These are phyloP conservation scores for Russula emetica DNA, from an alignment of 768 basidiomycete species.

Conservation along the genomic window DNA sequence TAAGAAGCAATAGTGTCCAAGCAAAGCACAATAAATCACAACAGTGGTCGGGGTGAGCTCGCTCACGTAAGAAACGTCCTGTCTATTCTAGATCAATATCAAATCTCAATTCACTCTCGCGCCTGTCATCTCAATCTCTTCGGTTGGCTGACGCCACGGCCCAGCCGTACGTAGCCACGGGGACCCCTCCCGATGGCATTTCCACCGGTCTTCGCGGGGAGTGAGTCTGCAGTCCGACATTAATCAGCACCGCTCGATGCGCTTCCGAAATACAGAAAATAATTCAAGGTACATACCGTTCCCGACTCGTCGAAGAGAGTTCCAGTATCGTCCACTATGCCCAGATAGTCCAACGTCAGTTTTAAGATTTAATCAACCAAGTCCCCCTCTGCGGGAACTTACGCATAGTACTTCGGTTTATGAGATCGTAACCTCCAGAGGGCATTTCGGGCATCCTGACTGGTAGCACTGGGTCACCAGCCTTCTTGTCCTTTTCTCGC, in stretches of 20 bases:
- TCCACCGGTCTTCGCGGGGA: constrained; percentile 23
- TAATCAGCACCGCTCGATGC: constrained; percentile 21
- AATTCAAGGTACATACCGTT: constrained; percentile 23
- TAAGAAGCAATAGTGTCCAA: neutral
- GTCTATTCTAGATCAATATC: constrained; percentile 3
- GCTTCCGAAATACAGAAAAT: neutral
- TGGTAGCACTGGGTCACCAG: constrained; percentile 20
- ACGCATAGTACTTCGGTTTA: constrained; percentile 13
- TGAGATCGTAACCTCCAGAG: constrained; percentile 21
- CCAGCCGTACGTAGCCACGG: neutral
- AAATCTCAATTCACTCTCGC: constrained; percentile 16
- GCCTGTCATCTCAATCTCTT: constrained; percentile 33
- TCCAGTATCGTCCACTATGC: constrained; percentile 40
- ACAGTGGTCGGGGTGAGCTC: constrained; percentile 2
- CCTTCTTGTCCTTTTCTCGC: constrained; percentile 34
- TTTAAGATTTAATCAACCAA: neutral
- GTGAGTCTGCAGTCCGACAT: constrained; percentile 19
- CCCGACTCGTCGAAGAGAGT: constrained; percentile 45
- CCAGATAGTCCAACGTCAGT: constrained; percentile 1
- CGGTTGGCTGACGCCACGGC: constrained; percentile 14
- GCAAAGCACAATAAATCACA: constrained; percentile 3
- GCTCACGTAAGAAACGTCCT: too few relatives aligned
- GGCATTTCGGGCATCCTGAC: constrained; percentile 29
- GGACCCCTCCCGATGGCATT: neutral
- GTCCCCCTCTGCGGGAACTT: constrained; percentile 4